Evolutionary conservation across 805 yeast genomes (phyloP), one percentile per base, ranked within the genome.

Genomic region (Ascoidea tarda): DNA sequence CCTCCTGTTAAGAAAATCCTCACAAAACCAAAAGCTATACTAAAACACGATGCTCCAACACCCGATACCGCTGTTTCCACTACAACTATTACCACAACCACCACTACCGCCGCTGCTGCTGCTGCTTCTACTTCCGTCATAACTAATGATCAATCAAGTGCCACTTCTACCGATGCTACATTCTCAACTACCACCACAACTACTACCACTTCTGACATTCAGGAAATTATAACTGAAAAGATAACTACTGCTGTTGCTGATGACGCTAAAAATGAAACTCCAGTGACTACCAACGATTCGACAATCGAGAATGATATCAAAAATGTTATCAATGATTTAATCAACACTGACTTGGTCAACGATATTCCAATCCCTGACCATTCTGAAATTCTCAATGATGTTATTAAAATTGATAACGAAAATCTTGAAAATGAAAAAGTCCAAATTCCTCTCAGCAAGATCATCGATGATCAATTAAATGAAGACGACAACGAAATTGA

Each of bases 1-100:
- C 65, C 61, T 47, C 65, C 64, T 38, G 63, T 65, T 44, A 60
- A 60, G 61, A 66, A 57, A 56, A 53, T 60, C 63, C 53, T 58
- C 59, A 51, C 58, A 56, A 55, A 56, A 54, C 61, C 54, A 53
- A 59, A 54, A 49, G 62, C 38, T 48, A 59, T 6, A 56, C 54
- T 47, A 52, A 60, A 51, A 55, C 59, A 16, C 54, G 55, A 32
- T 28, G 14, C 49, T 14, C 2, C 47, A 6, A 16, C 32, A 46
- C 6, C 47, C 28, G 51, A 52, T 45, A 38, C 49, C 8, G 33
- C 31, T 33, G 50, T 21, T 32, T 33, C 50, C 33, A 14, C 47
- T 31, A 6, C 16, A 21, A 10, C 33, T 46, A n/a, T 10, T 46
- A 48, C 5, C 50, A 47, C 51, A 51, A 51, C 50, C 46, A 28